phyloP scores from a whole-genome alignment of 768 basidiomycete species.

The Cytidiella melzeri region DNA sequence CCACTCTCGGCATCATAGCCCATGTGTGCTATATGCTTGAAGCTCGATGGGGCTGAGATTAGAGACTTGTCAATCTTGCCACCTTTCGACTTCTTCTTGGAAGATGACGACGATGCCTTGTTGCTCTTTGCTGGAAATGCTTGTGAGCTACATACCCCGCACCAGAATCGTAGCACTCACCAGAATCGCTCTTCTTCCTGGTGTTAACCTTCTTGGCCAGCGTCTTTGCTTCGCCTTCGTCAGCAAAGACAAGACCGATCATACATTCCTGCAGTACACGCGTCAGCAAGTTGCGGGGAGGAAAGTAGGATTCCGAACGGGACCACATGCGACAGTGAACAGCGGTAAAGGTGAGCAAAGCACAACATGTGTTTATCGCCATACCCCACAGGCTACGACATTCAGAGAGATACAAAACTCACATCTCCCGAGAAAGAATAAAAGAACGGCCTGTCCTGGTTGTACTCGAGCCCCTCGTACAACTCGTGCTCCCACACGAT shows the following conservation, averaged over 20 bases:
- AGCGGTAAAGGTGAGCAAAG: too few species aligned
- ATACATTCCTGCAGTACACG: slow-evolving; percentile 78
- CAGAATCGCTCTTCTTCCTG: slow-evolving; percentile 48
- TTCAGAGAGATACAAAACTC: too few species aligned
- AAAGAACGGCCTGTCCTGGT: slow-evolving; percentile 84
- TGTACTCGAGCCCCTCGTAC: slow-evolving; percentile 75
- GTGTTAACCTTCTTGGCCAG: slow-evolving; percentile 80
- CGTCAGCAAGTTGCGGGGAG: too few species aligned
- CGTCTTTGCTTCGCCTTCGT: slow-evolving; percentile 76
- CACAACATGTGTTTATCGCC: too few species aligned
- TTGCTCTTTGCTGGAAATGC: slow-evolving; percentile 12
- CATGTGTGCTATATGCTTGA: slow-evolving; percentile 92
- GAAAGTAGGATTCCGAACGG: too few species aligned
- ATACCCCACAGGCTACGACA: too few species aligned
- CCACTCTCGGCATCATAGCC: slow-evolving; percentile 86
- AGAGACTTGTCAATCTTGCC: slow-evolving; percentile 89
- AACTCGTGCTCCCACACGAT: slow-evolving; percentile 93
- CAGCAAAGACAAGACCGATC: slow-evolving; percentile 87
- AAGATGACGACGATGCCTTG: slow-evolving; percentile 37
- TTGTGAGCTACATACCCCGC: background rate
- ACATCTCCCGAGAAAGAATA: slow-evolving; percentile 93
- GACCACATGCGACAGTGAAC: slow-evolving; percentile 1
- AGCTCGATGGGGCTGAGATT: slow-evolving; percentile 84
- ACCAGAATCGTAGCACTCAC: slow-evolving; percentile 32
- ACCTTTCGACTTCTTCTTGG: slow-evolving; percentile 57